A percentile compares a stretch with the other conserved stretches of the same genome.
Conservation (phyloP, 306 rosid species). For the Vicia faba region DNA sequence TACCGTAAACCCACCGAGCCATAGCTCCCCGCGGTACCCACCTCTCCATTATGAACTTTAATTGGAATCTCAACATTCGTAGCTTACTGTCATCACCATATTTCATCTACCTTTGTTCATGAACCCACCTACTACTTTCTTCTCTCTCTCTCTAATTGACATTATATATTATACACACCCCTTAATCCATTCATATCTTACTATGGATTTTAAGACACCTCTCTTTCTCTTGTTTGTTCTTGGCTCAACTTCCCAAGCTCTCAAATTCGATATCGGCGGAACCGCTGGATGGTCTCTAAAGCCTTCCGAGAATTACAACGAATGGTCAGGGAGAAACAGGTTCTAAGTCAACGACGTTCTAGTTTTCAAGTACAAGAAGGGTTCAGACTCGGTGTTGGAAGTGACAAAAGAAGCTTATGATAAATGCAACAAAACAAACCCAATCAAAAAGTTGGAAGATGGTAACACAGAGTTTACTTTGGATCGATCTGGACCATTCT, state of each 20-base stretch:
- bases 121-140: too few species aligned
- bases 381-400: too few species aligned
- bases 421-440: constrained; percentile 61
- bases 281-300: constrained; percentile 67
- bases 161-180: constrained; percentile 1
- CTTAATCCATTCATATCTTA: neutral
- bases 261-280: constrained; percentile 63
- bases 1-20: too few species aligned
- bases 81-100: too few species aligned
- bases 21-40: too few species aligned
- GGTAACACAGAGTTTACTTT: too few species aligned
- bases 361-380: too few species aligned
- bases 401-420: constrained; percentile 65
- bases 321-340: constrained; percentile 69
- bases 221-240: constrained; percentile 36
- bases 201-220: constrained; percentile 40
- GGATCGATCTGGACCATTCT: too few species aligned
- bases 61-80: too few species aligned
- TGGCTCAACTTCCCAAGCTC: constrained; percentile 47
- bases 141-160: neutral
- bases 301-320: constrained; percentile 58
- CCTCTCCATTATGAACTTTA: too few species aligned
- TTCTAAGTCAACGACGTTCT: constrained; percentile 66
- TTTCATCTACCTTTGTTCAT: too few species aligned
- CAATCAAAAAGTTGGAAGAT: too few species aligned